Evolutionary conservation across 1,284 basidiomycete genomes (phyloP).

Genomic region (Pyrrhoderma noxium): DNA sequence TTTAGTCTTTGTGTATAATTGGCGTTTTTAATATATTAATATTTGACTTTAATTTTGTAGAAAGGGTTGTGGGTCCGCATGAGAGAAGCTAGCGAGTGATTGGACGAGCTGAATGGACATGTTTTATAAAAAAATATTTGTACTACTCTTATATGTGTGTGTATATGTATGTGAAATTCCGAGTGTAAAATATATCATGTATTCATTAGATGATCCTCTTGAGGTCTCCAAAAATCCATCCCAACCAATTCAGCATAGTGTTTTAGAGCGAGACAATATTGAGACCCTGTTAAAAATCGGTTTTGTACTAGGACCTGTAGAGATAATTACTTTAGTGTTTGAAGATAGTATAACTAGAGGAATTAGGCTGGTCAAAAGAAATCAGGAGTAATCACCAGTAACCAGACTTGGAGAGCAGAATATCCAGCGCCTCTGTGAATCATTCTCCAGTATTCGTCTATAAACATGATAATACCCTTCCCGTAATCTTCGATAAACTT

Average conservation of each 20-base stretch:
- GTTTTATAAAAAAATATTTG: no score
- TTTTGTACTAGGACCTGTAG: slow-evolving; percentile 39
- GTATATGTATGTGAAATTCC: no score
- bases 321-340: background rate
- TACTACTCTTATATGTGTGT: no score
- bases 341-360: background rate
- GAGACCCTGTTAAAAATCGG: slow-evolving; percentile 36
- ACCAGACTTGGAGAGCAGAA: slow-evolving; percentile 51
- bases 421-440: slow-evolving; percentile 64
- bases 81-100: background rate
- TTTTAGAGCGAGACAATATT: slow-evolving; percentile 38
- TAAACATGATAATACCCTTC: slow-evolving; percentile 43
- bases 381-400: slow-evolving; percentile 39
- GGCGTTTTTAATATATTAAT: background rate
- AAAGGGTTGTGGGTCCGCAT: slow-evolving; percentile 15
- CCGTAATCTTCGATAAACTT: slow-evolving; percentile 49
- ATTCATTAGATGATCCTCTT: no score
- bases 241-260: slow-evolving; percentile 39
- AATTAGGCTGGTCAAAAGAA: background rate
- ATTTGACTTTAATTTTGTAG: background rate
- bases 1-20: background rate
- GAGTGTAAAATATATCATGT: no score
- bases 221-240: background rate
- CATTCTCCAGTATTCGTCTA: slow-evolving; percentile 52
- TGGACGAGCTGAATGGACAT: no score